These are phyloP conservation scores for Drosera spatulata DNA, from an alignment of 179 eudicot genomes.

Conservation along the genomic window DNA sequence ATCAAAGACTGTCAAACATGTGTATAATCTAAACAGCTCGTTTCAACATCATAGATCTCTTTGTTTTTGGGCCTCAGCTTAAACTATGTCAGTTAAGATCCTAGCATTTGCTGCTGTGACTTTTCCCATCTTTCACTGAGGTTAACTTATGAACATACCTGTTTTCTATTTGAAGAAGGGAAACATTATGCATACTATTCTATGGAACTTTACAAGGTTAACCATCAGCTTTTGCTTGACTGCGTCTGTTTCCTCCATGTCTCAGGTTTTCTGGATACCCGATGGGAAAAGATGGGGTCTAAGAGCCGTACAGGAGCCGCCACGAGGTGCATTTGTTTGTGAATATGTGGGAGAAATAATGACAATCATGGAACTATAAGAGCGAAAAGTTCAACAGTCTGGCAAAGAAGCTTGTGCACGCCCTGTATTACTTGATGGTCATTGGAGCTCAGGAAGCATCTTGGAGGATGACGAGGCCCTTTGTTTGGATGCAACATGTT, in stretches of 20 bases:
- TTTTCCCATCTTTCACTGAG: too few relatives aligned
- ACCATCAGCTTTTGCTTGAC: too few relatives aligned
- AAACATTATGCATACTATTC: too few relatives aligned
- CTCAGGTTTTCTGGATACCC: constrained; percentile 17
- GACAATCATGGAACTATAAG: constrained; percentile 58
- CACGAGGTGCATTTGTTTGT: constrained; percentile 66
- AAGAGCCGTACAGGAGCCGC: constrained; percentile 25
- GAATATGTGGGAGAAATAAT: constrained; percentile 86
- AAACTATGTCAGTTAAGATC: too few relatives aligned
- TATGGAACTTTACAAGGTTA: too few relatives aligned
- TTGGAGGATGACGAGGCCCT: constrained; percentile 77
- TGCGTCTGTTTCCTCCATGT: background rate
- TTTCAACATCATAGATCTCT: too few relatives aligned
- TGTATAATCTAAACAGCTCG: too few relatives aligned
- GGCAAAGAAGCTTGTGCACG: constrained; percentile 49
- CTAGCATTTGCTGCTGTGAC: too few relatives aligned
- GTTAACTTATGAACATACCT: too few relatives aligned
- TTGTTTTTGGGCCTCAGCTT: too few relatives aligned
- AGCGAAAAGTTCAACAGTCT: constrained; percentile 31
- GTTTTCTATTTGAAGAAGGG: too few relatives aligned
- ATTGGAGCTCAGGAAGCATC: constrained; percentile 77
- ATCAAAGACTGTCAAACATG: too few relatives aligned
- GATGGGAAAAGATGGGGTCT: constrained; percentile 44
- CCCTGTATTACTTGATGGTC: constrained; percentile 84
- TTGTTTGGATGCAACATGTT: constrained; percentile 78